Evolutionary conservation across 2,329 filamentous ascomycete genomes (phyloP), one percentile per base, ranked within the genome.

Genomic region (Coniochaeta pulveracea): DNA sequence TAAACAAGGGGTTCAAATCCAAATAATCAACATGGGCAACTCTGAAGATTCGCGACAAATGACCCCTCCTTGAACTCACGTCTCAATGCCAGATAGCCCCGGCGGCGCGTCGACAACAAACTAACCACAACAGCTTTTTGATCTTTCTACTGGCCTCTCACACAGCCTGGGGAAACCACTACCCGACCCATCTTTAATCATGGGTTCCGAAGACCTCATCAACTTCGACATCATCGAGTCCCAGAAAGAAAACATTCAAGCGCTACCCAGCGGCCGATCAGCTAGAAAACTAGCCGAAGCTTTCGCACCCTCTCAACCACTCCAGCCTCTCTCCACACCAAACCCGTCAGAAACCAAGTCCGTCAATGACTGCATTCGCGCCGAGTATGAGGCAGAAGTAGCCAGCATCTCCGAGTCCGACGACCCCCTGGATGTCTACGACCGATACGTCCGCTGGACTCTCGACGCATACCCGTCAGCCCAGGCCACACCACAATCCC

Each of bases 211-310:
- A 39, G 72, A 79, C 44, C 56, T 75, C 24, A 74, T 80, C 51
- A 63, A 76, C 61, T 96, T 98, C 62, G 83, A 93, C 48, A 73
- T 95, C 42, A 95, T 98, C 59, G 91, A 98, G 61, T 76, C 74
- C 29, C 88, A 95, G 48, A 98, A 98, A 61, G 91, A 98, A 62
- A 98, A 98, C 58, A 95, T 98, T 36, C 88, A 95, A 57, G 79
- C 86, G 15, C 70, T 98, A 10, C 88, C 89, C 11, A 82, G 85
- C 41, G 91, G 72, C 15, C 66, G 91, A 43, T 96, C 89, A 25
- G 91, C 89, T 28, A 84, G 79, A 61, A 88, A 91, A 34, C 78
- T 98, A 33, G 86, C 80, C 19, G 74, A 86, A 35, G 73, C 85
- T 19, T 86, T 85, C 69, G 80, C 86, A 40, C 67, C 83, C 35